Conservation (phyloP, 2,329 filamentous ascomycete species). For the Trichoderma breve region DNA sequence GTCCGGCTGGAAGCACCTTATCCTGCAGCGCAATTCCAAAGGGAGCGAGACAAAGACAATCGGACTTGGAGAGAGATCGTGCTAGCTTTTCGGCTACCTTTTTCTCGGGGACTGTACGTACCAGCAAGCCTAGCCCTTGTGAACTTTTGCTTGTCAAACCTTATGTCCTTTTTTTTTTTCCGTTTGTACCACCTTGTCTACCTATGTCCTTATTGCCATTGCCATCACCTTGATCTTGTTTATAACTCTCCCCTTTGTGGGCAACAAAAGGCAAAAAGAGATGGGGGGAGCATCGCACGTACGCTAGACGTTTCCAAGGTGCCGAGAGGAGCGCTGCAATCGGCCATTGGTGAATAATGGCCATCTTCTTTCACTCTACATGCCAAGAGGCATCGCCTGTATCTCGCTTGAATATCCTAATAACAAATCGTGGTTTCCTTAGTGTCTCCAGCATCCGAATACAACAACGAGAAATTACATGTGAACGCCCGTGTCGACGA, state of each 20-base stretch:
- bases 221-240: background rate
- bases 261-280: background rate
- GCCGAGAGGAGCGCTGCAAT: background rate
- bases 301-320: background rate
- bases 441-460: background rate
- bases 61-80: constrained; percentile 18
- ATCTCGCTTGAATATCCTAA: constrained; percentile 18
- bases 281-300: background rate
- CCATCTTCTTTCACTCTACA: background rate
- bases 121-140: constrained; percentile 37
- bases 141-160: constrained; percentile 23
- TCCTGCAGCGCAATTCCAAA: constrained; percentile 22
- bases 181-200: constrained; percentile 14
- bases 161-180: constrained; percentile 30
- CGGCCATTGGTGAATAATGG: background rate
- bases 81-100: background rate
- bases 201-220: background rate
- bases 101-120: constrained; percentile 54
- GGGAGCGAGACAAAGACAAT: constrained; percentile 12
- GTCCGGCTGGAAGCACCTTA: constrained; percentile 51
- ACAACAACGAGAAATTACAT: background rate
- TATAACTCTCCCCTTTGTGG: background rate
- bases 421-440: constrained; percentile 9
- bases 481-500: constrained; percentile 22
- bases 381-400: constrained; percentile 7